Evolutionary conservation across 768 basidiomycete species (phyloP), one percentile per base, ranked within the genome.

Genomic region (Pholiota conissans): DNA sequence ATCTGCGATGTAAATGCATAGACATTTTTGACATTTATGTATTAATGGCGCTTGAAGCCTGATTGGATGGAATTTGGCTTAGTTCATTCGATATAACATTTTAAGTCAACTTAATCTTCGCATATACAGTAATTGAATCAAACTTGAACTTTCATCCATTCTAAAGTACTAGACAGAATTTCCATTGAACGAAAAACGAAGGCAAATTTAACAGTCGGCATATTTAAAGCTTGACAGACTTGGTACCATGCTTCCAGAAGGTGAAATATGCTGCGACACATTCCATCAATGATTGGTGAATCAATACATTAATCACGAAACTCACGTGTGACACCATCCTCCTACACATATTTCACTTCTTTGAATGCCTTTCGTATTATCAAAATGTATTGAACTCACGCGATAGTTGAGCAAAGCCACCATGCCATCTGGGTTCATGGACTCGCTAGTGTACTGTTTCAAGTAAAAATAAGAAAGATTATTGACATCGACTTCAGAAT

Each of bases 201-300:
- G 49, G 58, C 48, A 55, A 54, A 47, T 42, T 34, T 60, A 32
- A 49, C 50, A 40, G 26, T 18, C 48, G 52, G 45, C 24, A 34
- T 30, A 48, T 56, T 63, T 70, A 93, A 61, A 87, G 79, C 73
- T 94, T 94, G 58, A 82, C 69, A 72, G 85, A 81, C 76, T 95
- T 93, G 63, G 95, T 73, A 35, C 97, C 96, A 74, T 98, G 85
- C 77, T 91, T 96, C 95, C 95, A 98, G 82, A 95, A 91, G 29
- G 89, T 95, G 74, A 96, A 85, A 72, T 91, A 95, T 50, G 93
- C 93, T 90, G 63, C 48, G 49, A 52, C 20, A 45, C 7, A 27
- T 39, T 56, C n/a, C 20, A n/a, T 39, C 32, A 49, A 2, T n/a
- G 2, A n/a, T 6, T 55, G 28, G 42, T 59, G 22, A 18, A 54